phyloP scores from a whole-genome alignment of 2,329 filamentous ascomycete genomes.

The Bisporella sp. region DNA sequence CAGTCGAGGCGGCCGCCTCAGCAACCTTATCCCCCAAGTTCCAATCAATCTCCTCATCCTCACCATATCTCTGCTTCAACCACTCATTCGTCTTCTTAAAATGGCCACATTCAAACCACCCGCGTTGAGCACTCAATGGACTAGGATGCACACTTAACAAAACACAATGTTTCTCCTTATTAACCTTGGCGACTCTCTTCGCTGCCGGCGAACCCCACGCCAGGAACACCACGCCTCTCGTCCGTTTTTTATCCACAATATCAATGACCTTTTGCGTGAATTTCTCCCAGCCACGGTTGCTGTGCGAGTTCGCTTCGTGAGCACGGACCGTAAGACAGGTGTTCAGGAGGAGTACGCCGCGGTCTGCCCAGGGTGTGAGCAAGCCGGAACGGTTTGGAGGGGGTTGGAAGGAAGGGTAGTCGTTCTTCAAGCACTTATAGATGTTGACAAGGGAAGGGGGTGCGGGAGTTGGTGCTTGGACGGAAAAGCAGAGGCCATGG shows the following conservation, averaged over 20 bases:
- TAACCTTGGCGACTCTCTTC: conserved; percentile 68
- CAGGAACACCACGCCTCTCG: conserved; percentile 82
- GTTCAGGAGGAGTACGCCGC: conserved; percentile 88
- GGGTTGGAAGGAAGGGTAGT: conserved; percentile 73
- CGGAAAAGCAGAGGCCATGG: conserved; percentile 92
- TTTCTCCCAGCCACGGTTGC: conserved; percentile 82
- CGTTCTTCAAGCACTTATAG: conserved; percentile 78
- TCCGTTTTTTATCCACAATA: conserved; percentile 69
- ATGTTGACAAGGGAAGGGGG: conserved; percentile 92
- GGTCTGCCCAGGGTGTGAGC: conserved; percentile 88
- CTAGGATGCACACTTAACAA: conserved; percentile 86
- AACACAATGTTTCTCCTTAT: conserved; percentile 69
- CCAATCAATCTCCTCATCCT: conserved; percentile 82
- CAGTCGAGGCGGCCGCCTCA: conserved; percentile 9
- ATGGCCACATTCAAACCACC: conserved; percentile 79
- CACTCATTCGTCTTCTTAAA: conserved; percentile 81
- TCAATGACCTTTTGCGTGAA: conserved; percentile 93
- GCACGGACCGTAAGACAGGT: conserved; percentile 90
- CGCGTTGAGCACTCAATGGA: conserved; percentile 75
- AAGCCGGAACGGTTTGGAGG: conserved; percentile 76
- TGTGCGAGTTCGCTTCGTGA: conserved; percentile 80
- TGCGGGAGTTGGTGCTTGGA: conserved; percentile 78
- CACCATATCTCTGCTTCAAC: conserved; percentile 71
- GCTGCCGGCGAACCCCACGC: conserved; percentile 88
- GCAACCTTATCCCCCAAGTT: conserved; percentile 37